Base-by-base conservation (phyloP, 495 filamentous ascomycete genomes). In the Penicillium nucicola region DNA sequence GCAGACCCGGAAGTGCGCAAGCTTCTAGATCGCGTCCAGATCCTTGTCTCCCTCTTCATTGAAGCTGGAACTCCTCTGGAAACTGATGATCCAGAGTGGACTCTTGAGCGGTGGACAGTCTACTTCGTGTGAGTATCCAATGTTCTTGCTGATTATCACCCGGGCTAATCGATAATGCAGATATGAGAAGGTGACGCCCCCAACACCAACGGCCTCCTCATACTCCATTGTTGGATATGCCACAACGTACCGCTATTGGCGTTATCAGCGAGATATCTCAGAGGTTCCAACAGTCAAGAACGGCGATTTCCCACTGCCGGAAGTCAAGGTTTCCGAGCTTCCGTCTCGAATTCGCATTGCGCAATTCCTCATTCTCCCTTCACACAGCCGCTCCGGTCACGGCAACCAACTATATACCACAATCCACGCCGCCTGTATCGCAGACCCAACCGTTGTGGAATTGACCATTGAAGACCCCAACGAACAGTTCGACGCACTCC, bases 381-480 rank as follows among this genome's bases (percentile, higher is more conserved):
- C 89, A 17, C 95, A 88, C 66, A 90, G 95, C 64, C 71, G 77
- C 46, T 80, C 84, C 41, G 88, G 88, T 15, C 83, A 93, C 53
- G 93, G 95, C 40, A 79, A 83, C 13, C 75, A 83, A 35, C 82
- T 98, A 45, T 98, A 97, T 75, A 82, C 81, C 45, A 76, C 83
- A 31, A 87, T 97, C 57, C 86, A 87, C 54, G 63, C 74, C 1
- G 68, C 79, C 51, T 88, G 87, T 61, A 74, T 84, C 49, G 65
- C 75, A 19, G 77, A 85, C 40, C 56, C 80, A 1, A 78, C 81
- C 17, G 83, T 88, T 22, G 71, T 79, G 40, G 93, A 99, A 65
- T 77, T 99, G 56, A 93, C 92, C 0, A 88, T 99, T 15, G 93
- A 99, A 69, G 92, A 97, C 58, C 93, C 93, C 0, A 97, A 91